phyloP scores from a whole-genome alignment of 805 yeast genomes.

The Pichia rugopelliculosa region DNA sequence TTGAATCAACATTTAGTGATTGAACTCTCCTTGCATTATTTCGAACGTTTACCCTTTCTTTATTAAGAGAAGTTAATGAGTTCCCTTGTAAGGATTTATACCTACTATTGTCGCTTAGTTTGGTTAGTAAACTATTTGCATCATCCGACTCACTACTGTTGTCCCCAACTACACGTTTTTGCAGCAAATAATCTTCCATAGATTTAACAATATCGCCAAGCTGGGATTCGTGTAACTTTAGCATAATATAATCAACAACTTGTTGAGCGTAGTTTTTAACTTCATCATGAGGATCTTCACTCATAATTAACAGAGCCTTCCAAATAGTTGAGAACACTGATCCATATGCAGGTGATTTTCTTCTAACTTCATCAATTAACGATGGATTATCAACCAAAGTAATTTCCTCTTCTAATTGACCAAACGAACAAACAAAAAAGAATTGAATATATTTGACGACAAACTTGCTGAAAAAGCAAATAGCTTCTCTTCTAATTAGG shows the following conservation, averaged over 20 bases:
- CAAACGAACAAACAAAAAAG: constrained; percentile 80
- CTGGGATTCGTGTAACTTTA: constrained; percentile 56
- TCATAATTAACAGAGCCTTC: constrained; percentile 71
- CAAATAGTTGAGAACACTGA: constrained; percentile 80
- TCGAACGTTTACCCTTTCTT: neutral
- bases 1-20: constrained; percentile 17
- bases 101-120: neutral
- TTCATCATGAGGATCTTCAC: constrained; percentile 85
- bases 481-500: constrained; percentile 77
- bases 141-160: neutral
- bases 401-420: constrained; percentile 75
- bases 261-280: constrained; percentile 66
- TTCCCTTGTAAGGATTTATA: neutral
- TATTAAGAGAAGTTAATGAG: constrained; percentile 1
- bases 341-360: constrained; percentile 76
- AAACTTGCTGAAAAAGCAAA: constrained; percentile 68
- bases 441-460: constrained; percentile 62
- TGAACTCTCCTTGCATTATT: constrained; percentile 18
- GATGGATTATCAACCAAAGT: constrained; percentile 56
- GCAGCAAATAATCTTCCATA: constrained; percentile 56
- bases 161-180: constrained; percentile 30
- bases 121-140: neutral
- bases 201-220: constrained; percentile 57
- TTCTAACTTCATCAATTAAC: constrained; percentile 53
- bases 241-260: constrained; percentile 65